Conservation (phyloP, 192 early-diverging fungal species). For the Umbelopsis sp. region DNA sequence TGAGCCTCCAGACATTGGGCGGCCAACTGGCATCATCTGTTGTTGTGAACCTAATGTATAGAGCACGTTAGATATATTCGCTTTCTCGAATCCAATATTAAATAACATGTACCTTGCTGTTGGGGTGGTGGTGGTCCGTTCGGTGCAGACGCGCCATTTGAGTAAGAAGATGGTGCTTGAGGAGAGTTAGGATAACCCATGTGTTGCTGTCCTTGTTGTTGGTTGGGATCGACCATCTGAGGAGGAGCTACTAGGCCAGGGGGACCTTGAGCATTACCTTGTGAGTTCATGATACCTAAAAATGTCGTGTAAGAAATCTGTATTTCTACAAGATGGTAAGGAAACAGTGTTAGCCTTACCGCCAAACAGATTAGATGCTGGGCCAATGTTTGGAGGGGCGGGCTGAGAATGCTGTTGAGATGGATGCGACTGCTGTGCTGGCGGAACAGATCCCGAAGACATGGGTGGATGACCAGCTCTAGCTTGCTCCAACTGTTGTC, state of each 20-base stretch:
- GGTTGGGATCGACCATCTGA: constrained; percentile 49
- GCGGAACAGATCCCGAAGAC: constrained; percentile 20
- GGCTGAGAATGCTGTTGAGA: constrained; percentile 48
- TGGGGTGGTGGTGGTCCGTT: constrained; percentile 17
- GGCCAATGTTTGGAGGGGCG: constrained; percentile 71
- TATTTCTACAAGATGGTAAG: not conserved
- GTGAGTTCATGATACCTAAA: constrained; percentile 47
- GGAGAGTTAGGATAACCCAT: constrained; percentile 16
- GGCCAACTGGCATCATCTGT: not conserved
- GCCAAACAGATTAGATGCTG: constrained; percentile 61
- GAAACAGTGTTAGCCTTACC: constrained; percentile 20
- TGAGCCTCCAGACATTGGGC: not conserved
- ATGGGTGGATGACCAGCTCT: constrained; percentile 29
- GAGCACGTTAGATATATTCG: not conserved
- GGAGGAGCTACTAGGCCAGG: constrained; percentile 57
- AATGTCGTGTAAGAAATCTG: not conserved
- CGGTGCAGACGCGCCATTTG: constrained; percentile 15
- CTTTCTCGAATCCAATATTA: not conserved
- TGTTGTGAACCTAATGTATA: not conserved
- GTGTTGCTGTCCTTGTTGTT: constrained; percentile 32
- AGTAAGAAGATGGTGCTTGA: constrained; percentile 14
- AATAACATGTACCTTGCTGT: not conserved
- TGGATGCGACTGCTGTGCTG: constrained; percentile 13
- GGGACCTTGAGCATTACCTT: constrained; percentile 41
- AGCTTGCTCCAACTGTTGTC: constrained; percentile 82